Conservation (phyloP, 371 early-diverging fungal species). For the Saksenaea oblongispora region DNA sequence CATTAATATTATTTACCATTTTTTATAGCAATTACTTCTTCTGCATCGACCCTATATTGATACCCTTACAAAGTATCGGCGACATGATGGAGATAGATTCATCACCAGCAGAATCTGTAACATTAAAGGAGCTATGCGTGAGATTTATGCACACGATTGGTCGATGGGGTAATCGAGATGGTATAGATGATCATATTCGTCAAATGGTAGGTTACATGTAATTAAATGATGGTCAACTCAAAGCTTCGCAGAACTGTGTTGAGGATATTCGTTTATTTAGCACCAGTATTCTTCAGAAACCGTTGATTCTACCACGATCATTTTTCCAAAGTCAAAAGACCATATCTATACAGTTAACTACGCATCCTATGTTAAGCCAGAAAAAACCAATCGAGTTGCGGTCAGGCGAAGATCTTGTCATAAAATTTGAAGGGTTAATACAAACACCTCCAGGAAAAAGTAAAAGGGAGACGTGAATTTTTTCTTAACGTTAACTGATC, state of each 20-base stretch:
- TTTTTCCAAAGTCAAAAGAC: constrained; percentile 33
- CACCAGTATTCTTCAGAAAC: constrained; percentile 19
- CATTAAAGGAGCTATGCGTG: constrained; percentile 12
- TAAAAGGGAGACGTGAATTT: not conserved
- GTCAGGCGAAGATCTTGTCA: constrained; percentile 27
- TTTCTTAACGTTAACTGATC: not conserved
- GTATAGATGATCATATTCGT: constrained; percentile 15
- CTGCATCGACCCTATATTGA: constrained; percentile 35
- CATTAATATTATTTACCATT: not conserved
- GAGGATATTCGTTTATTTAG: constrained; percentile 20
- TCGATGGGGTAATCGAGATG: constrained; percentile 23
- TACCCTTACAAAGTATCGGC: constrained; percentile 23
- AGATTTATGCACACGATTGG: constrained; percentile 20
- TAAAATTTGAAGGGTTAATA: constrained; percentile 41
- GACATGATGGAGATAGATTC: not conserved
- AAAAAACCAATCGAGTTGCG: constrained; percentile 24
- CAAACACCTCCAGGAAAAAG: constrained; percentile 17
- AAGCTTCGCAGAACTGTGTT: constrained; percentile 14
- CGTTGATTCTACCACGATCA: constrained; percentile 28
- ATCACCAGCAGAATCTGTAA: not conserved
- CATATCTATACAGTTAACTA: constrained; percentile 30
- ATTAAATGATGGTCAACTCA: not conserved
- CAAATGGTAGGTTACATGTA: constrained; percentile 8
- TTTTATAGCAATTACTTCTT: constrained; percentile 10
- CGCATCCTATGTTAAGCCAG: constrained; percentile 33